These are phyloP conservation scores for Sclerotinia subarctica DNA, from an alignment of 2,329 filamentous ascomycete species.

Conservation along the genomic window DNA sequence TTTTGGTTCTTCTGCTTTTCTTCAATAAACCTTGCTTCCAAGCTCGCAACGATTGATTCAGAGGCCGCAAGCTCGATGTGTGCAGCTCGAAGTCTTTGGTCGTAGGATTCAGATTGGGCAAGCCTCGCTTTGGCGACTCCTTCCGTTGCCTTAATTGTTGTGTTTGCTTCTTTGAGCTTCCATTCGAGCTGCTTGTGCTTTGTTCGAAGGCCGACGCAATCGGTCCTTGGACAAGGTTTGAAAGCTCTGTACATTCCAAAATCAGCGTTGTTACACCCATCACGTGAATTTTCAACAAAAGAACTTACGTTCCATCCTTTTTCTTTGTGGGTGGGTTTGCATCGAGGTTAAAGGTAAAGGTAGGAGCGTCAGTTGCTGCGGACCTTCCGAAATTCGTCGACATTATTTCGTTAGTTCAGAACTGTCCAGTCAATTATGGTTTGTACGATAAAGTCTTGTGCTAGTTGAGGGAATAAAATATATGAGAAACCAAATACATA, in stretches of 20 bases:
- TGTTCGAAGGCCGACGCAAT: conserved; percentile 16
- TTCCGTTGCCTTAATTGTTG: not conserved
- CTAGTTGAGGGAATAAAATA: not conserved
- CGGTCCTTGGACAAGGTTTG: conserved; percentile 10
- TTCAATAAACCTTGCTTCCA: not conserved
- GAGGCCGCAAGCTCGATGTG: conserved; percentile 1
- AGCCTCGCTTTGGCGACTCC: not conserved
- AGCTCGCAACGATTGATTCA: not conserved
- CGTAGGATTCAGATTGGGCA: conserved; percentile 9
- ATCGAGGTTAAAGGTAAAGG: conserved; percentile 1
- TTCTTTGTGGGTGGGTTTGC: not conserved
- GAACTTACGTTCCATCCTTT: conserved; percentile 7
- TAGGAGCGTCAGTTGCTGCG: not conserved
- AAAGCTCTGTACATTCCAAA: conserved; percentile 15
- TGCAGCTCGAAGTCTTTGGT: conserved; percentile 15
- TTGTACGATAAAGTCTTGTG: not conserved
- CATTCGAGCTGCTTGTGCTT: not conserved
- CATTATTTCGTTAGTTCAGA: not conserved
- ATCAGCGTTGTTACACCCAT: conserved; percentile 9
- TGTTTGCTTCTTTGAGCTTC: conserved; percentile 3
- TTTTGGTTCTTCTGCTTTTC: not conserved
- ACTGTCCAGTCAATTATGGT: not conserved
- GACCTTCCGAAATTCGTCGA: conserved; percentile 7
- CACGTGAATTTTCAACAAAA: not conserved
- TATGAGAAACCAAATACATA: not conserved